Evolutionary conservation across 148 eudicot genomes (phyloP).

Genomic region (Chenopodium album): DNA sequence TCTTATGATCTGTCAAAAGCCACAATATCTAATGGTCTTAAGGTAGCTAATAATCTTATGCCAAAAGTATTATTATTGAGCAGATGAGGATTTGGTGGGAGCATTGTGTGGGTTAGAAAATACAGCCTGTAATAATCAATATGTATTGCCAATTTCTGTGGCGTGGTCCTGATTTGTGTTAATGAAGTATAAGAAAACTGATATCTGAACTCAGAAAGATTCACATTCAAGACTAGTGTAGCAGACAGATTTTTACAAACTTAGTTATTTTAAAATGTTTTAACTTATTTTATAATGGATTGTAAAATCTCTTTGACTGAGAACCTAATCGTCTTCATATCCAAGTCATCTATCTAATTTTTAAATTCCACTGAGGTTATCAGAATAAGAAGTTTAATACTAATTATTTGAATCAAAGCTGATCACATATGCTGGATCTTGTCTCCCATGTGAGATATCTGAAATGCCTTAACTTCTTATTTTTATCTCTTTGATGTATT

Average conservation of each 20-base stretch:
- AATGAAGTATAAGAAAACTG: neutral
- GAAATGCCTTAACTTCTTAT: neutral
- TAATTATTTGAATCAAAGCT: neutral
- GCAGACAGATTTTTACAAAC: neutral
- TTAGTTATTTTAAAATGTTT: neutral
- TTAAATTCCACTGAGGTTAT: neutral
- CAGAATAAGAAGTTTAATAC: neutral
- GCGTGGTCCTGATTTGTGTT: neutral
- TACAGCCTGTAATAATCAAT: neutral
- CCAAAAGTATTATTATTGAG: neutral
- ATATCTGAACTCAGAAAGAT: neutral
- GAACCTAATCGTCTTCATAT: neutral
- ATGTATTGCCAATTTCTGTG: neutral
- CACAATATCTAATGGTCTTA: neutral
- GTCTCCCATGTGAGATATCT: constrained; percentile 29
- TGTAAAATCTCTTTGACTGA: neutral
- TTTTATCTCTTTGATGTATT: neutral
- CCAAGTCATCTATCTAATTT: neutral
- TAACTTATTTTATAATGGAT: too few species aligned
- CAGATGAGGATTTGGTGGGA: neutral
- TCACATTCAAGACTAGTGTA: neutral
- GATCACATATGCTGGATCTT: constrained; percentile 20
- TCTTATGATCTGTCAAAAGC: neutral
- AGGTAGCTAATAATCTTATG: neutral
- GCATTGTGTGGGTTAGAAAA: neutral